Conservation (phyloP, 768 basidiomycete species). For the Sarcomyxa edulis region DNA sequence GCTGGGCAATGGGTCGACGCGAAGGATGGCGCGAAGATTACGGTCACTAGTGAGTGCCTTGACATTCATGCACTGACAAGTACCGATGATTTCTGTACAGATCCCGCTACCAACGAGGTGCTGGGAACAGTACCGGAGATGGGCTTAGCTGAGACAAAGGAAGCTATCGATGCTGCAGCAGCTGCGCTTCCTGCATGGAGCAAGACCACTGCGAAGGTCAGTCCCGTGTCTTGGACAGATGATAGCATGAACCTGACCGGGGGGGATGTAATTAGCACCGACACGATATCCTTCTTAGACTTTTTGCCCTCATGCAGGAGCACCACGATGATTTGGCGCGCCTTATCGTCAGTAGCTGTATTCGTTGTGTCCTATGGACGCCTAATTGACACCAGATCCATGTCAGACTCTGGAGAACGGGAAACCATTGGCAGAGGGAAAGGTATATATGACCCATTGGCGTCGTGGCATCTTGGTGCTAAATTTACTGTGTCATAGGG, state of each 20-base stretch:
- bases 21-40: slow-evolving; percentile 64
- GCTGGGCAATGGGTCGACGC: slow-evolving; percentile 85
- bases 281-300: slow-evolving; percentile 78
- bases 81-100: slow-evolving; percentile 30
- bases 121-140: slow-evolving; percentile 89
- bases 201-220: slow-evolving; percentile 80
- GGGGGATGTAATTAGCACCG: slow-evolving; percentile 53
- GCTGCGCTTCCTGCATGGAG: slow-evolving; percentile 84
- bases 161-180: slow-evolving; percentile 78
- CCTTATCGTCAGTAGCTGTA: slow-evolving; percentile 60
- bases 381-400: slow-evolving; percentile 18
- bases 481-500: slow-evolving; percentile 35
- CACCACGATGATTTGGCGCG: slow-evolving; percentile 83
- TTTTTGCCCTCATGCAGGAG: slow-evolving; percentile 74
- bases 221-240: slow-evolving; percentile 6
- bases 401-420: slow-evolving; percentile 90
- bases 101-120: slow-evolving; percentile 82
- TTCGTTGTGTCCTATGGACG: neutral
- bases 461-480: neutral
- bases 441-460: slow-evolving; percentile 39
- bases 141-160: slow-evolving; percentile 75
- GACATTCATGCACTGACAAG: slow-evolving; percentile 1
- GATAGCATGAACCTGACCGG: neutral
- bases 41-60: slow-evolving; percentile 64
- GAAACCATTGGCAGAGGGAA: slow-evolving; percentile 80